Base-by-base conservation (phyloP, 2,329 filamentous ascomycete genomes). In the Sordariomycetes sp. region DNA sequence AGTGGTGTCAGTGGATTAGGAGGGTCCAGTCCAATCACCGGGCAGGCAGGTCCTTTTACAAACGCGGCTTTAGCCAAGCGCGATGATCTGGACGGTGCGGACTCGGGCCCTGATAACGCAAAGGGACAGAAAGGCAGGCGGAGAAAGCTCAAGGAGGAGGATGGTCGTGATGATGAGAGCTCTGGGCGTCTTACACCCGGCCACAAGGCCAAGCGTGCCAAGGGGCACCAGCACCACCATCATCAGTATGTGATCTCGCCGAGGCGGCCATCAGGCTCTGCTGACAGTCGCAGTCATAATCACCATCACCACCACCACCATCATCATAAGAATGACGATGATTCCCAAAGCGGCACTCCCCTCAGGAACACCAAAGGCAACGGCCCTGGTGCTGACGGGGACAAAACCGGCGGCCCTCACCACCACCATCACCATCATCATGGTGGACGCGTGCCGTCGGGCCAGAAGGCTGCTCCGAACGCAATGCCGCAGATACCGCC, bases 101-200 rank as follows among this genome's bases (percentile, higher is more conserved):
- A 71, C 25, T 58, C 57, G 34, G 61, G 46, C 32, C 55, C 46
- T 33, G 75, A 61, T 41, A 51, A 45, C 44, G 54, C 46, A 35
- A 73, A 64, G 48, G 40, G 36, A 5, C 61, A 63, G 8, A 66
- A 72, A 29, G 70, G 68, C 27, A 77, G 78, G 50, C 70, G 79
- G 37, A 69, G 84, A 40, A 85, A 86, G 54, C 63, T 79, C 3
- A 86, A 86, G 50, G 84, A 94, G 34, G 86, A 92, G 29, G 82
- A 86, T 4, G 55, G 55, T 20, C 73, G 67, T 21, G 86, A 77
- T 40, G 85, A 92, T 38, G 76, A 75, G 37, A 73, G 66, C 37
- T 72, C 70, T 21, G 79, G 78, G 18, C 66, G 76, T 44, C 64
- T 64, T 10, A 79, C 80, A 3, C 77, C 79, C 2, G 68, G 66